A percentile compares a stretch with the other conserved stretches of the same genome.
These are phyloP conservation scores for Leucocoprinus birnbaumii DNA, from an alignment of 768 basidiomycete species.

Conservation along the genomic window DNA sequence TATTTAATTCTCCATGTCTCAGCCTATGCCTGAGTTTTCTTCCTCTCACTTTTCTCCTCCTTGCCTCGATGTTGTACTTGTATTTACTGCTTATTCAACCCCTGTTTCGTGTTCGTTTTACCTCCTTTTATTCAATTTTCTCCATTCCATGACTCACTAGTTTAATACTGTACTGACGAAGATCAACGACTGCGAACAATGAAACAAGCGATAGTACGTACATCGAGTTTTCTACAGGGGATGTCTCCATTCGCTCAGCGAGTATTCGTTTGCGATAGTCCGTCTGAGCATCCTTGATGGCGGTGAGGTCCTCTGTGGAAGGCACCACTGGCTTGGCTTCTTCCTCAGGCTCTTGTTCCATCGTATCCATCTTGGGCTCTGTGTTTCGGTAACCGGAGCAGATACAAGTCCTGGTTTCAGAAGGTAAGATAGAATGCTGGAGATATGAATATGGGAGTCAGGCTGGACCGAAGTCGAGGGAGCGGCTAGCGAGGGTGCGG, in stretches of 20 bases:
- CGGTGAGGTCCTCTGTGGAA: constrained; percentile 3
- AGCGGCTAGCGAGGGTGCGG: constrained; percentile 21
- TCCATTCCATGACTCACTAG: too few species aligned
- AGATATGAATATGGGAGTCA: constrained; percentile 41
- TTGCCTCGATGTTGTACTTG: too few species aligned
- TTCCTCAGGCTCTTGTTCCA: constrained; percentile 19
- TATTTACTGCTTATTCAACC: too few species aligned
- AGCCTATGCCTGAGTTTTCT: too few species aligned
- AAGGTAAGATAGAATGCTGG: constrained; percentile 62
- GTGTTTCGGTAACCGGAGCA: constrained; percentile 16
- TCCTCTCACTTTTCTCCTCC: too few species aligned
- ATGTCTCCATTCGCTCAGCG: constrained; percentile 56
- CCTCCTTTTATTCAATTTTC: too few species aligned
- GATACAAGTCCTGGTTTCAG: constrained; percentile 79
- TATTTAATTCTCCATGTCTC: too few species aligned
- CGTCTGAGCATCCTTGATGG: constrained; percentile 43
- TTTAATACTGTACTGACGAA: too few species aligned
- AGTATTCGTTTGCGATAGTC: constrained; percentile 63
- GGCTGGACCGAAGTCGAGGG: constrained; percentile 22
- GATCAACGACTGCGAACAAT: too few species aligned
- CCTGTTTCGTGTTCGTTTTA: too few species aligned
- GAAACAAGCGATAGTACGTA: constrained; percentile 32
- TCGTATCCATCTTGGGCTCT: constrained; percentile 7
- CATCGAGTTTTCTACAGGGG: constrained; percentile 70
- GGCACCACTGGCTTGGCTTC: not conserved